Evolutionary conservation across 768 basidiomycete genomes (phyloP).

Genomic region (Amyloporia xantha): DNA sequence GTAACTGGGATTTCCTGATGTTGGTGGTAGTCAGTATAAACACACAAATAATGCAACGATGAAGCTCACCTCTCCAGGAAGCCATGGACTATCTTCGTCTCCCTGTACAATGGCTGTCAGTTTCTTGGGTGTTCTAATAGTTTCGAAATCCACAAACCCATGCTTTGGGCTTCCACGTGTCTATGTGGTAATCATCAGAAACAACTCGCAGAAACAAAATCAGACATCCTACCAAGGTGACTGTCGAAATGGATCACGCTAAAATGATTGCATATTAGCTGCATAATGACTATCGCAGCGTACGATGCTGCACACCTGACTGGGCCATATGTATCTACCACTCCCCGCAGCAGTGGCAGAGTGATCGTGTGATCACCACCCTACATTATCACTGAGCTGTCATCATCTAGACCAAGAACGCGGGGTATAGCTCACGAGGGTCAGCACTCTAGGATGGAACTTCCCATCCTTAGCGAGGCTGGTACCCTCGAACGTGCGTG

Average conservation of each 20-base stretch:
- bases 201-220: not conserved
- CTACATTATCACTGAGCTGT: not conserved
- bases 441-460: conserved; percentile 28
- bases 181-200: not conserved
- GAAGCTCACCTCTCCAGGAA: conserved; percentile 15
- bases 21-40: not conserved
- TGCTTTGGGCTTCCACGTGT: not conserved
- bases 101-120: conserved; percentile 16
- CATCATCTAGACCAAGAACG: not conserved
- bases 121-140: too few relatives aligned
- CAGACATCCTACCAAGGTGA: conserved; percentile 19
- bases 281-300: too few relatives aligned
- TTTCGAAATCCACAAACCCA: conserved; percentile 2
- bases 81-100: conserved; percentile 20
- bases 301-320: conserved; percentile 21
- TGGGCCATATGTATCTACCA: conserved; percentile 25
- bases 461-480: conserved; percentile 27
- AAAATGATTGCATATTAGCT: too few relatives aligned
- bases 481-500: conserved; percentile 8
- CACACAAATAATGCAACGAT: not conserved
- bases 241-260: conserved; percentile 30
- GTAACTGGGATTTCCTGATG: conserved; percentile 20
- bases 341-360: conserved; percentile 25
- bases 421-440: conserved; percentile 18
- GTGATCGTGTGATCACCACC: conserved; percentile 28